A percentile compares a stretch with the other conserved stretches of the same genome.
Evolutionary conservation across 2,329 filamentous ascomycete species (phyloP).

Genomic region (Pezicula rhizophila): DNA sequence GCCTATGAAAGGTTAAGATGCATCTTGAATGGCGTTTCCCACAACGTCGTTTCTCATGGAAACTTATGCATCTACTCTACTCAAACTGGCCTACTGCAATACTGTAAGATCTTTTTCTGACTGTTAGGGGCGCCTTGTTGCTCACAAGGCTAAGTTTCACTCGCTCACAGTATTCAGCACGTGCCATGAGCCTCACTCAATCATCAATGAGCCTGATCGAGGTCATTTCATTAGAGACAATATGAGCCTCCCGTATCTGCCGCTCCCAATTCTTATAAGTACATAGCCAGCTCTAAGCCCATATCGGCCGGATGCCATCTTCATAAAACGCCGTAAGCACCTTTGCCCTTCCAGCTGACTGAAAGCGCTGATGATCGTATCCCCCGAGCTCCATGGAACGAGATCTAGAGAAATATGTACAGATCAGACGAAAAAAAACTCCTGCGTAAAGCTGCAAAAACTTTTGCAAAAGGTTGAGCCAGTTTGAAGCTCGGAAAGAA

Average conservation of each 20-base stretch:
- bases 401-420: conserved; percentile 10
- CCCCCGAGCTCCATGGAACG: neutral
- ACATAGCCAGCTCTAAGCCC: conserved; percentile 7
- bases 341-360: neutral
- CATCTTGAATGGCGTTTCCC: no score
- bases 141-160: neutral
- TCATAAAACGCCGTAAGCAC: conserved; percentile 6
- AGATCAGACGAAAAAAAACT: conserved; percentile 6
- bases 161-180: neutral
- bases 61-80: neutral
- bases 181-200: neutral
- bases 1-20: neutral
- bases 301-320: conserved; percentile 3
- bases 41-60: neutral
- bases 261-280: conserved; percentile 5
- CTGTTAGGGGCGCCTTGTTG: no score
- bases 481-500: neutral
- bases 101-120: no score
- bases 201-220: neutral
- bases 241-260: neutral
- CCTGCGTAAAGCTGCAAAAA: neutral
- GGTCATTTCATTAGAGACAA: conserved; percentile 2
- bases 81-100: no score
- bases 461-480: neutral
- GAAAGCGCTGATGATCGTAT: conserved; percentile 6